A percentile compares a stretch with the other conserved stretches of the same genome.
Evolutionary conservation across 345 rosid genomes (phyloP).

Genomic region (Euphorbia lathyris): DNA sequence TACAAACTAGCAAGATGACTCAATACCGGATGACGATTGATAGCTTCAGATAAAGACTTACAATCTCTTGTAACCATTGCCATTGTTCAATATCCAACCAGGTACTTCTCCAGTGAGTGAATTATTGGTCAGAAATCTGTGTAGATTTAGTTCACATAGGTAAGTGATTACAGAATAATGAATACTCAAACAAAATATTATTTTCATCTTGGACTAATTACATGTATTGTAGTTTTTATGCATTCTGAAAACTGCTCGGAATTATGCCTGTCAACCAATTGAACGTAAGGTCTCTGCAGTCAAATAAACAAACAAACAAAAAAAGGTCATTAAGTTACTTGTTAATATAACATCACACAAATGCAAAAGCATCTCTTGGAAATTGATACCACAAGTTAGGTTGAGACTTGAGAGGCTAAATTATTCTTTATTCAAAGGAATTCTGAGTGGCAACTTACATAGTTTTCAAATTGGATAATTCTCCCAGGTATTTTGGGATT

Average conservation of each 20-base stretch:
- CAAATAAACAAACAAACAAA: neutral
- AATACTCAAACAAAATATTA: neutral
- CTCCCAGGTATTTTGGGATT: constrained; percentile 52
- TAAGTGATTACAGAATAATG: neutral
- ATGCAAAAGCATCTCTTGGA: too few relatives aligned
- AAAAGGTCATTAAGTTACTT: too few relatives aligned
- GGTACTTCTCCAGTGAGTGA: constrained; percentile 65
- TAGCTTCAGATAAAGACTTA: constrained; percentile 31
- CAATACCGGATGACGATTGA: too few relatives aligned
- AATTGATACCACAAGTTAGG: neutral
- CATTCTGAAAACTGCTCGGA: constrained; percentile 33
- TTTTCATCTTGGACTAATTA: constrained; percentile 32
- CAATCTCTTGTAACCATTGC: constrained; percentile 33
- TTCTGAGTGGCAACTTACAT: too few relatives aligned
- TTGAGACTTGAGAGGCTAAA: too few relatives aligned
- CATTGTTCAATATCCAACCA: constrained; percentile 35
- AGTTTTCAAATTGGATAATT: constrained; percentile 25
- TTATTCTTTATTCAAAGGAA: too few relatives aligned
- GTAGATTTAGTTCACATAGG: neutral
- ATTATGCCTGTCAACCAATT: constrained; percentile 58
- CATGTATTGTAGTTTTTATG: constrained; percentile 27
- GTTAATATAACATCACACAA: neutral
- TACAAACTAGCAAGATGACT: neutral
- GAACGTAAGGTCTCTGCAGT: constrained; percentile 73
- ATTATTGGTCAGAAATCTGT: constrained; percentile 74